Base-by-base conservation (phyloP, 2,329 filamentous ascomycete species). In the Cladosporium phlei region DNA sequence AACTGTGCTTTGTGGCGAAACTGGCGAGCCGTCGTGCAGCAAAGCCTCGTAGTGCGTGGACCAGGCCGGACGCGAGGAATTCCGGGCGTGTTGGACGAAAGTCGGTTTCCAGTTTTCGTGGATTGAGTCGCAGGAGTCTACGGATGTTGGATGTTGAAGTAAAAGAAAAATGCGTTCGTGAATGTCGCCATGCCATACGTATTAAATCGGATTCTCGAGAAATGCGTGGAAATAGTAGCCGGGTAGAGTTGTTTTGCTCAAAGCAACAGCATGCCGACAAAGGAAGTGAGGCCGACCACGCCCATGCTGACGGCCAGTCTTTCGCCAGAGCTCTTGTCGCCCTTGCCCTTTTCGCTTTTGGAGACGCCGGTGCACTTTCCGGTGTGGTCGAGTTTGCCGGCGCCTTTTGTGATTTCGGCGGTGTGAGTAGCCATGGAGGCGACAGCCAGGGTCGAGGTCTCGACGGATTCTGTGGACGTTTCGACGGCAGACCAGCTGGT, bases 251-350 rank as follows among this genome's bases (percentile, higher is more conserved):
- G 4, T 22, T 22, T 32, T 33, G 14, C 35, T 40, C 28, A 47
- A 25, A 47, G 45, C 27, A 47, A 32, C 45, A 47, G 30, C 35
- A 47, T 47, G 29, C 35, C 45, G 35, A 40, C 45, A 19, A 47
- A 47, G 28, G 45, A 47, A 2, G 38, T 28, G 12, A 20, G 35
- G 32, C 45, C 45, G 21, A 47, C 25, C n/a, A 40, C 21, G 27
- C 45, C 45, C 45, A 47, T 39, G 28, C 45, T 25, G 21, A 47
- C 37, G 22, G 45, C 37, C 20, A 47, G 22, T 28, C 35, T 47
- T 28, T n/a, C 45, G 14, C 45, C 45, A 21, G 45, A 35, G 35
- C 30, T 40, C 35, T 19, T 16, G 33, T 21, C 33, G 24, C 28
- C 16, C 3, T 21, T 21, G 17, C 12, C 25, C 42, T 45, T 45